Evolutionary conservation across 1,284 basidiomycete genomes (phyloP), one percentile per base, ranked within the genome.

Genomic region (Irpex sp.): DNA sequence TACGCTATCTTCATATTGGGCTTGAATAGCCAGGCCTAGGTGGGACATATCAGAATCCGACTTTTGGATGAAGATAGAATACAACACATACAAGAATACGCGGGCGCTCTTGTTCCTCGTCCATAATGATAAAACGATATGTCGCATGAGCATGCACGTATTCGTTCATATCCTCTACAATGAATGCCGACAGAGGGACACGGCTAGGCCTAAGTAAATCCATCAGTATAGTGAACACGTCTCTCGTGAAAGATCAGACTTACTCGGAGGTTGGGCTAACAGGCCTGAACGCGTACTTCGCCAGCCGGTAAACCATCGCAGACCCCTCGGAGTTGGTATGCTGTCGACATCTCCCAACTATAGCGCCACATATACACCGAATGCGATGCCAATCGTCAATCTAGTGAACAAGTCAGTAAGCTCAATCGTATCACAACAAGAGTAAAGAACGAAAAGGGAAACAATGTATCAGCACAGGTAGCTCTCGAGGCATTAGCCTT

Each of bases 11-110:
- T 84, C 67, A 96, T 86, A 63, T 81, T 87, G 0, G 94, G 93
- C 73, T 95, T 96, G 83, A 97, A 96, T 19, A 96, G 74, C 94
- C 94, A 96, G 9, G 95, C 79, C 91, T 92, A 21, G 3, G 4
- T 35, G 9, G 19, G 19, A 13, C 5, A 60, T 37, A 26, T 19
- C 6, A 47, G 46, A n/a, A 4, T 15, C 39, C 47, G 46, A 8
- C 21, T 58, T 36, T 43, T 7, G 65, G 37, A 58, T 56, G 59
- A 58, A 11, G 66, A 35, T 36, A 58, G 4, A 36, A n/a, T 13
- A 76, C 4, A 26, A 3, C 26, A 26, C 89, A 64, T 62, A 94
- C 91, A 64, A 95, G 77, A n/a, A 96, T 81, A 57, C 90, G 80
- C 5, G 89, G 86, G 37, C 81, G 82, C 65, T 93, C 90, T 19